Evolutionary conservation across 2,329 filamentous ascomycete genomes (phyloP), one percentile per base, ranked within the genome.

Genomic region (Epicoccum sorghinum): DNA sequence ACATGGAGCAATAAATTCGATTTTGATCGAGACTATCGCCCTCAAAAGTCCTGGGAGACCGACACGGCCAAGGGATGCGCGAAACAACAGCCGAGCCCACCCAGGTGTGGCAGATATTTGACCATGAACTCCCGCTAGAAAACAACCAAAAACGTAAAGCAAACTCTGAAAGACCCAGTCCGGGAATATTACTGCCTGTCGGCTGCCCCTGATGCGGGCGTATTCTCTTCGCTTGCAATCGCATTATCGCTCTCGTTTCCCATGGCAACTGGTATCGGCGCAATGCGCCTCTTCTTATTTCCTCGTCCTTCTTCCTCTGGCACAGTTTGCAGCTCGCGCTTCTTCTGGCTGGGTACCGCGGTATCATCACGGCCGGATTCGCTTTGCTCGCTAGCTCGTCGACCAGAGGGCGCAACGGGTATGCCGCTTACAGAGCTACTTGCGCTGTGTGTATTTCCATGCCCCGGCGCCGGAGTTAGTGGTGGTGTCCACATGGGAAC

Each of bases 401-500:
- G 62, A 45, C 65, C 65, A 5, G 52, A 14, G 13, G 60, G 44
- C 10, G 52, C 51, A 13, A 58, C 58, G 22, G 69, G 80, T 52
- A 81, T 85, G 24, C 78, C 78, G 60, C 78, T 81, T 25, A 80
- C 74, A n/a, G 79, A 79, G 60, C 79, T 83, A 39, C 80, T 79
- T 4, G 83, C 81, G 65, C 83, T 85, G 45, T 85, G 82, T 5
- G 51, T 74, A 4, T 75, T 71, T 47, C 66, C 67, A 32, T 74
- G 71, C 37, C 70, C 65, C 57, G 70, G 74, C 54, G 84, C 78
- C 5, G 93, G 93, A 3, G 93, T 98, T 72, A 96, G 89, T 0
- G 93, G 95, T 2, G 95, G 93, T 7, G 93, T 97, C 33, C 90
- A 91, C 66, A 96, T 85, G 0, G 92, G 90, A 12, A 78, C 72